Evolutionary conservation across 2,329 filamentous ascomycete species (phyloP), one percentile per base, ranked within the genome.

Genomic region (Stromatinia cepivora): DNA sequence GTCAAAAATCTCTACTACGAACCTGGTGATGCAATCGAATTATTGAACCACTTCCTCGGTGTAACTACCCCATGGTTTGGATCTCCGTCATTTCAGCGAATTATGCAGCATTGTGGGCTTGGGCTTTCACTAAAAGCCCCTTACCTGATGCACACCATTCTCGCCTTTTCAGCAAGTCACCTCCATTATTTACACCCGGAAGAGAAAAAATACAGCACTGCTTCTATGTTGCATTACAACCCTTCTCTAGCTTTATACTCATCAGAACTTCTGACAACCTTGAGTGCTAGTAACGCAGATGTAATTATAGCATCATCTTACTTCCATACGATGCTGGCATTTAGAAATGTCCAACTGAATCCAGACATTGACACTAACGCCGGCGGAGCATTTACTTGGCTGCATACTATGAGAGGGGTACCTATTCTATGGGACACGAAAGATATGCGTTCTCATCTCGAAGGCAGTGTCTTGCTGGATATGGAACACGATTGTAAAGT

Each of bases 121-220:
- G 15, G 15, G 8, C 34, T 70, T 31, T 39, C 36, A 25, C 39
- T 69, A 11, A 45, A 36, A 25, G 66, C 69, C 10, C 58, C 66
- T 15, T 69, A 70, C 17, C 20, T 71, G 36, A 50, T 71, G 50
- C 68, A 70, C 53, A 63, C 68, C 8, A 71, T 71, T 48, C 63
- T 71, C 22, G 63, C 68, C n/a, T 56, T 70, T 39, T 63, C 70
- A 46, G 70, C 70, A 28, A 64, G 62, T 36, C 70, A 71, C 42
- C 36, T 71, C 22, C 42, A 36, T 10, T 65, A 48, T 54, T 25
- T 70, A 45, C 28, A 53, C 13, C 66, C 69, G 25, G 22, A 46
- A 13, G 39, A 59, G 31, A 61, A 54, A 10, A 67, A 62, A 34
- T 70, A 61, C n/a, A 46, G n/a, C 45, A 42, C 67, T 42, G 52